phyloP scores from a whole-genome alignment of 768 basidiomycete genomes.

The Psilocybe subaeruginosa region DNA sequence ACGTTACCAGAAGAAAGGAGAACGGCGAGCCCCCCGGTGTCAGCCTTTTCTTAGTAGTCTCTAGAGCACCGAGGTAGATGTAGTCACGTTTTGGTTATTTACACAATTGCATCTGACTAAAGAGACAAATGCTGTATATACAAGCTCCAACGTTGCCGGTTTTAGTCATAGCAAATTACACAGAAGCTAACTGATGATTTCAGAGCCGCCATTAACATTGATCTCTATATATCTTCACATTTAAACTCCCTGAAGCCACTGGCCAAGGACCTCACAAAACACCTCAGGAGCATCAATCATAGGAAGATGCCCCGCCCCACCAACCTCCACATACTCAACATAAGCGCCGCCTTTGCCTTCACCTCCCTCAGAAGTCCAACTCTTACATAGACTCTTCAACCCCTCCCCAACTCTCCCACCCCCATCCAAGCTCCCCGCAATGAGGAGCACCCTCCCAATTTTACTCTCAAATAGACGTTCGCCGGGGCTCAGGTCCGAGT shows the following conservation, averaged over 20 bases:
- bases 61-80: no score
- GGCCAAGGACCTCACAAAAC: constrained; percentile 38
- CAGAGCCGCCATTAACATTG: no score
- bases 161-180: no score
- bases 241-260: constrained; percentile 4
- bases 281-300: constrained; percentile 52
- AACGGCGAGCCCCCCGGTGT: no score
- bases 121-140: no score
- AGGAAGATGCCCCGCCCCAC: constrained; percentile 48
- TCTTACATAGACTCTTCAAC: constrained; percentile 33
- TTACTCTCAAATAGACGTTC: constrained; percentile 20
- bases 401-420: constrained; percentile 46
- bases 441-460: constrained; percentile 39
- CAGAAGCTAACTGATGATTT: no score
- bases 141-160: no score
- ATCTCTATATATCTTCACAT: background rate
- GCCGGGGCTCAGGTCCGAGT: no score
- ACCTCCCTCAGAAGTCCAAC: constrained; percentile 30
- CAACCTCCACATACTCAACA: constrained; percentile 37
- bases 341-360: constrained; percentile 13
- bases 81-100: no score
- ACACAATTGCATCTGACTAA: no score
- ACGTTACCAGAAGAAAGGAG: no score
- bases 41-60: no score
- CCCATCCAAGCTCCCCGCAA: constrained; percentile 52